Base-by-base conservation (phyloP, 371 early-diverging fungal genomes). In the Syncephalastrum contaminatum region DNA sequence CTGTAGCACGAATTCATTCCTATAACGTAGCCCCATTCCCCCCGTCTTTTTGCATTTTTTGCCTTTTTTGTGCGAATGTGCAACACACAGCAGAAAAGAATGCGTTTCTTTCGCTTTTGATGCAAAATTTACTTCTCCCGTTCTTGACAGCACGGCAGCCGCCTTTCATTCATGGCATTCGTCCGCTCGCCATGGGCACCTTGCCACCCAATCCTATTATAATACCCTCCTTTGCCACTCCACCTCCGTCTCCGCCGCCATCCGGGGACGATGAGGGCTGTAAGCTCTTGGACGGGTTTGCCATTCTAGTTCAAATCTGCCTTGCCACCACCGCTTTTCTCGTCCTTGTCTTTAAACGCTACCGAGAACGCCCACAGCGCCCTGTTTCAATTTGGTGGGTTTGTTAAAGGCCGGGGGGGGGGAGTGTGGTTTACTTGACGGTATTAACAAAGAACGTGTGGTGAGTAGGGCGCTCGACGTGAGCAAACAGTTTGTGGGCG, bases 401-500 rank as follows among this genome's bases (percentile, higher is more conserved):
- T 40, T 48, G 5, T 25, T 36, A 16, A 45, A 16, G 3, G n/a
- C n/a, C n/a, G n/a, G n/a, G n/a, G n/a, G n/a, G n/a, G n/a, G n/a
- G n/a, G 39, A n/a, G 25, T 19, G 14, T 45, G 8, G 45, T 14
- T 14, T 45, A 7, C 19, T 14, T 30, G 4, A 0, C 3, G 21
- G 12, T 39, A 12, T 15, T 1, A 36, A 30, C 4, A 43, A 21
- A 43, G 41, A 15, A 14, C 19, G 10, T 25, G 41, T 22, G 21
- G 21, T 43, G 51, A 7, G 25, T 64, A 87, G 87, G 87, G 65
- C 80, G 46, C 75, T 80, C 47, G 87, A 87, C 67, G 83, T 84
- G 18, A 78, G 80, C 51, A 87, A 87, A 48, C 87, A 87, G 51
- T 79, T 81, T 53, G 58, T 77, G 4, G 87, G 87, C 18, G 83